phyloP scores from a whole-genome alignment of 371 early-diverging fungal genomes.

The Vairimorpha ceranae region DNA sequence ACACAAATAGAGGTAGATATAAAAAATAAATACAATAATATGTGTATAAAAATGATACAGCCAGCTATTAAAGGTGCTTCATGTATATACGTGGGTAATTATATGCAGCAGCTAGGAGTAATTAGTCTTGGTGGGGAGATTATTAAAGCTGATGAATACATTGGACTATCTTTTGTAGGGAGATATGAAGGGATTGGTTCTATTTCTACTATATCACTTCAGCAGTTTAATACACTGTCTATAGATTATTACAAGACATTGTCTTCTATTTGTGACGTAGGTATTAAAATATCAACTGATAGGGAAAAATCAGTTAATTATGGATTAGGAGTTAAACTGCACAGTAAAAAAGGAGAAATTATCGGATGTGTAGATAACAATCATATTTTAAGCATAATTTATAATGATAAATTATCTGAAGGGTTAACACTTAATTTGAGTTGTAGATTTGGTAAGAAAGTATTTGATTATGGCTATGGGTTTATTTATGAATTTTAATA shows the following conservation, averaged over 20 bases:
- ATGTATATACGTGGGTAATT: constrained; percentile 39
- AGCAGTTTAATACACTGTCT: constrained; percentile 44
- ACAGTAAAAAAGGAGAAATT: constrained; percentile 23
- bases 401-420: constrained; percentile 45
- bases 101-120: constrained; percentile 31
- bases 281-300: constrained; percentile 13
- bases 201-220: constrained; percentile 31
- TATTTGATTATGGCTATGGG: constrained; percentile 34
- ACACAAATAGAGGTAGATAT: constrained; percentile 31
- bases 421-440: constrained; percentile 24
- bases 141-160: constrained; percentile 13
- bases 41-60: constrained; percentile 47
- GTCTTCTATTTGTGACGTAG: constrained; percentile 13
- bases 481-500: constrained; percentile 36
- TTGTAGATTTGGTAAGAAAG: constrained; percentile 3
- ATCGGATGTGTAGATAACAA: constrained; percentile 30
- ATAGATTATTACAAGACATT: constrained; percentile 23
- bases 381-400: constrained; percentile 3
- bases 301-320: not conserved
- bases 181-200: constrained; percentile 23
- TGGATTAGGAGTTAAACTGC: constrained; percentile 30
- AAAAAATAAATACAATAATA: constrained; percentile 25
- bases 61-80: constrained; percentile 41
- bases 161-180: constrained; percentile 38
- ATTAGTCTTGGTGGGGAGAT: constrained; percentile 36